phyloP scores from a whole-genome alignment of 2,329 filamentous ascomycete species.

The Trichoderma koningii region DNA sequence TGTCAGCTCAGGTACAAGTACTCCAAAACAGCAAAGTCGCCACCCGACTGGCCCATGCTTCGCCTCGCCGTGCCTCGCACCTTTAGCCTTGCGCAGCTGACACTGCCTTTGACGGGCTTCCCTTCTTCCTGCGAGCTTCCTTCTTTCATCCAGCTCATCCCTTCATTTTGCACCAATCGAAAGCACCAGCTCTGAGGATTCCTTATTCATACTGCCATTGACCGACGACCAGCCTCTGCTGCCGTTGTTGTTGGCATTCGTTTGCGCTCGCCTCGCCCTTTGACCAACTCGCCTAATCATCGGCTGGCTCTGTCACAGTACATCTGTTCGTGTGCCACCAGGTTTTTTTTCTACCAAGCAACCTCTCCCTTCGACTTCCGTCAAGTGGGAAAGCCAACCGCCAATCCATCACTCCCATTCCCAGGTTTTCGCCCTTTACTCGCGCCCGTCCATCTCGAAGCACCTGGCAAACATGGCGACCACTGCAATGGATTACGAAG shows the following conservation, averaged over 20 bases:
- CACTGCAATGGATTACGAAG: constrained; percentile 71
- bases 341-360: constrained; percentile 25
- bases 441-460: constrained; percentile 27
- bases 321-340: constrained; percentile 25
- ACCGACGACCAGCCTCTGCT: neutral
- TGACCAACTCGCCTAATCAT: constrained; percentile 33
- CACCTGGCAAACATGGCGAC: constrained; percentile 54
- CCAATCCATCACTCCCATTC: constrained; percentile 19
- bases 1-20: neutral
- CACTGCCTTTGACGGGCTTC: constrained; percentile 7
- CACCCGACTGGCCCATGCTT: constrained; percentile 20
- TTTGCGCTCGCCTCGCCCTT: constrained; percentile 28
- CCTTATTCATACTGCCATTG: neutral
- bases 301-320: constrained; percentile 32
- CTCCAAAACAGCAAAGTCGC: constrained; percentile 7
- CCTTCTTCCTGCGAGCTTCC: constrained; percentile 1
- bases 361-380: constrained; percentile 9
- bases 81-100: constrained; percentile 17
- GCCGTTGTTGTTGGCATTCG: neutral
- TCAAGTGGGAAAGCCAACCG: constrained; percentile 17
- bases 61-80: neutral
- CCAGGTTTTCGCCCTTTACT: constrained; percentile 14
- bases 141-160: neutral
- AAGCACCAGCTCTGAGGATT: neutral
- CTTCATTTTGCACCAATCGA: constrained; percentile 1